Conservation (phyloP, 495 filamentous ascomycete species). For the Tuber microsphaerosporum region DNA sequence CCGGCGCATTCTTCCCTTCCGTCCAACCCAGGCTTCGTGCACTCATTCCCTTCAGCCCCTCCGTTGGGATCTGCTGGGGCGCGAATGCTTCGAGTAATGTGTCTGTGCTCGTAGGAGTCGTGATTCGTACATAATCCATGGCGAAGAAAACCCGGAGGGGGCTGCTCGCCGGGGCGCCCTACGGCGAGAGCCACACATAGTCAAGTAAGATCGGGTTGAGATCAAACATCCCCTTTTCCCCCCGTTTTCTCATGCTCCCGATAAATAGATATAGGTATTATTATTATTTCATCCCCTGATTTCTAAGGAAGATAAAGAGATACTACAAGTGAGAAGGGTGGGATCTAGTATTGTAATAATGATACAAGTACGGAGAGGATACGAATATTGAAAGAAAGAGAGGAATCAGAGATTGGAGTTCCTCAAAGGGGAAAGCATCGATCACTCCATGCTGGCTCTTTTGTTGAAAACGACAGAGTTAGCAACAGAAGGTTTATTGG, state of each 20-base stretch:
- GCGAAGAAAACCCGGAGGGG: conserved; percentile 32
- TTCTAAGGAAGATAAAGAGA: neutral
- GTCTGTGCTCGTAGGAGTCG: conserved; percentile 35
- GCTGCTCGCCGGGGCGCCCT: conserved; percentile 34
- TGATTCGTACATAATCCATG: conserved; percentile 38
- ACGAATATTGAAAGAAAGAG: neutral
- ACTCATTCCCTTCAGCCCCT: conserved; percentile 37
- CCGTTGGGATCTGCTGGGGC: conserved; percentile 37
- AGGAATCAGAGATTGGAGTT: neutral
- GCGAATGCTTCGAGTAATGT: conserved; percentile 24
- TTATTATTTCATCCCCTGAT: neutral
- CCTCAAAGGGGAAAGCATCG: neutral
- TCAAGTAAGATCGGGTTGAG: conserved; percentile 7
- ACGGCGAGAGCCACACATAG: conserved; percentile 26
- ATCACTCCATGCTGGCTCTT: neutral
- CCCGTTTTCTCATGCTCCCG: conserved; percentile 2
- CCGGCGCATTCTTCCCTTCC: conserved; percentile 35
- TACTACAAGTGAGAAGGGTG: neutral
- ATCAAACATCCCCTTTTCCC: conserved; percentile 29
- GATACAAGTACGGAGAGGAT: neutral
- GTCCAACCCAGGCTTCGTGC: conserved; percentile 37
- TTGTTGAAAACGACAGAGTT: neutral
- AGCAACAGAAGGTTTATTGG: neutral
- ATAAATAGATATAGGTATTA: conserved; percentile 2
- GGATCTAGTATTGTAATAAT: neutral